Conservation (phyloP, 805 yeast species). For the Sugiyamaella smithiae region DNA sequence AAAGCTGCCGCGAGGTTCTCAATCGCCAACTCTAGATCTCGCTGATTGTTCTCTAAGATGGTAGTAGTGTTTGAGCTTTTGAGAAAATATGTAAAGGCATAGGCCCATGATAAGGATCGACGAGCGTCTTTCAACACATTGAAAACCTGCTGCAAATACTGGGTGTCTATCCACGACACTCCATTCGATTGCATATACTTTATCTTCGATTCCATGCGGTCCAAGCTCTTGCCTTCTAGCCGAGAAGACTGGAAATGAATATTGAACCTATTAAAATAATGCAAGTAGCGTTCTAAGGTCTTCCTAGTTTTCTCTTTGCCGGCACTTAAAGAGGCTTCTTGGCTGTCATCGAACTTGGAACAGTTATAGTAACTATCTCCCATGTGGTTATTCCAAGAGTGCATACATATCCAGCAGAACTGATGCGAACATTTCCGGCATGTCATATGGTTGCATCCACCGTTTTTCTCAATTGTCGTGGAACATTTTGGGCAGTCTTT, state of each 20-base stretch:
- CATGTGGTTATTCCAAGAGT: slow-evolving; percentile 66
- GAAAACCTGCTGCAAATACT: slow-evolving; percentile 73
- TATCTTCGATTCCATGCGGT: slow-evolving; percentile 62
- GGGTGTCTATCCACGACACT: slow-evolving; percentile 84
- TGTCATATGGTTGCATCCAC: slow-evolving; percentile 96
- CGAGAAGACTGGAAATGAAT: slow-evolving; percentile 74
- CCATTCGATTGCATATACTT: slow-evolving; percentile 62
- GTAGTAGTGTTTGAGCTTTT: slow-evolving; percentile 51
- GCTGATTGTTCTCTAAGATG: slow-evolving; percentile 71
- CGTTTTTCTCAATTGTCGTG: slow-evolving; percentile 81
- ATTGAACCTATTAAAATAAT: slow-evolving; percentile 69
- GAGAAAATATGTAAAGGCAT: slow-evolving; percentile 72
- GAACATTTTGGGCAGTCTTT: slow-evolving; percentile 82
- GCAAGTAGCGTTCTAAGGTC: slow-evolving; percentile 63
- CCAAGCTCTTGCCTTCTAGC: slow-evolving; percentile 63
- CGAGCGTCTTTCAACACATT: slow-evolving; percentile 64
- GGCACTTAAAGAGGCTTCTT: slow-evolving; percentile 12
- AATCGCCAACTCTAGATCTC: slow-evolving; percentile 58
- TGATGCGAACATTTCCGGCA: slow-evolving; percentile 74
- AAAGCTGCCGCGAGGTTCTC: slow-evolving; percentile 66
- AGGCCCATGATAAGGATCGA: slow-evolving; percentile 84
- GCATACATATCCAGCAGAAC: slow-evolving; percentile 92
- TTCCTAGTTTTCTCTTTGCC: slow-evolving; percentile 29
- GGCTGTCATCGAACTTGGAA: slow-evolving; percentile 43
- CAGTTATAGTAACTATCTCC: slow-evolving; percentile 65